Percentiles rank a stretch among this genome's conserved stretches.
These are phyloP conservation scores for Lasiodiplodia hormozganensis DNA, from an alignment of 2,329 filamentous ascomycete species.

Conservation along the genomic window DNA sequence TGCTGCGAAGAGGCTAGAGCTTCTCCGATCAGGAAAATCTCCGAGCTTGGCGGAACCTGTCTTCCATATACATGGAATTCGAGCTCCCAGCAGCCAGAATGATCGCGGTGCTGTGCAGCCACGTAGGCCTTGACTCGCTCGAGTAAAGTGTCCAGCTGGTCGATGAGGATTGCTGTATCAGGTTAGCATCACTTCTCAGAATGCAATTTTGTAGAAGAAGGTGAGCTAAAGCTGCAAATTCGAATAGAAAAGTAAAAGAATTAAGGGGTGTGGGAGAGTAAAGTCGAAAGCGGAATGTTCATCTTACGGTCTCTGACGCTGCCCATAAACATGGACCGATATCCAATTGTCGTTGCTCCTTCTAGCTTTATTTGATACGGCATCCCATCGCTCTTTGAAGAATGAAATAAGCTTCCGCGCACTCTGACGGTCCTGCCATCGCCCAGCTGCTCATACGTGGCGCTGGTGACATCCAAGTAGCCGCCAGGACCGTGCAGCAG, in stretches of 20 bases:
- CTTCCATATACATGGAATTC: not conserved
- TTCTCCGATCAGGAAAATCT: conserved; percentile 57
- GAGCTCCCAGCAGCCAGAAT: not conserved
- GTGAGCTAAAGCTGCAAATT: fast-evolving
- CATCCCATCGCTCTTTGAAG: conserved; percentile 33
- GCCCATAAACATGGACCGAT: conserved; percentile 56
- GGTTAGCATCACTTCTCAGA: not conserved
- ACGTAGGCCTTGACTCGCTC: not conserved
- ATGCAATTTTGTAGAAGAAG: no score
- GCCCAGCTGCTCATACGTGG: not conserved
- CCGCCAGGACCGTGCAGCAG: not conserved
- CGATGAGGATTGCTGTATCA: not conserved
- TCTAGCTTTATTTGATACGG: conserved; percentile 60
- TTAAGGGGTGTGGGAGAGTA: no score
- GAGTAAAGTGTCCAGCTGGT: not conserved
- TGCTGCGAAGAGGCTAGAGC: conserved; percentile 54
- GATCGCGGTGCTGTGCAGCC: not conserved
- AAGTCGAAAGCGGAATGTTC: no score
- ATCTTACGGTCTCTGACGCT: conserved; percentile 49
- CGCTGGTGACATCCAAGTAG: not conserved
- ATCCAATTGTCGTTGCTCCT: conserved; percentile 52
- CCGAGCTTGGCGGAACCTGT: no score
- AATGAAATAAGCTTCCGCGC: not conserved
- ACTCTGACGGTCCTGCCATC: not conserved
- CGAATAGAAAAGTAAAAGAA: no score